Evolutionary conservation across 345 rosid genomes (phyloP).

Genomic region (Linum tenue): DNA sequence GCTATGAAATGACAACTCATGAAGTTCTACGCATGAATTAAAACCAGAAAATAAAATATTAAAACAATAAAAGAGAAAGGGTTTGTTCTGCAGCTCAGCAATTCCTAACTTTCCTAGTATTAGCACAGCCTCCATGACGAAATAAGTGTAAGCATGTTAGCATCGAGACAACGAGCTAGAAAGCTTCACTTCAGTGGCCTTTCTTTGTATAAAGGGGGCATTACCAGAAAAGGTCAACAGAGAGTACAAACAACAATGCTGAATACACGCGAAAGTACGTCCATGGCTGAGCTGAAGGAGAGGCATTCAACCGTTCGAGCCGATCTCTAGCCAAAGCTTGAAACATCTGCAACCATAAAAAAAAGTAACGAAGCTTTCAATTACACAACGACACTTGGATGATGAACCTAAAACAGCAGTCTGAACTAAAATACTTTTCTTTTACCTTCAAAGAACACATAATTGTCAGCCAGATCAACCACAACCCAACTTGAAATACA

Average conservation of each 20-base stretch:
- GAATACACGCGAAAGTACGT: slow-evolving; percentile 83
- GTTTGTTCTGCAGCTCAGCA: neutral
- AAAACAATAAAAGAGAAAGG: neutral
- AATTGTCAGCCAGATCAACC: slow-evolving; percentile 82
- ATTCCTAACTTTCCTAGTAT: neutral
- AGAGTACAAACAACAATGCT: slow-evolving; percentile 62
- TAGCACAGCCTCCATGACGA: neutral
- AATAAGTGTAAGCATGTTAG: neutral
- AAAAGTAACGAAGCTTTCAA: neutral
- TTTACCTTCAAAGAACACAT: slow-evolving; percentile 83
- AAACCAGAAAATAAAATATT: neutral
- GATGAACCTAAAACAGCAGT: slow-evolving; percentile 15
- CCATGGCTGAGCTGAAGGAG: slow-evolving; percentile 88
- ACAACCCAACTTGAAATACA: slow-evolving; percentile 66
- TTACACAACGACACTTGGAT: neutral
- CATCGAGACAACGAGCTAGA: neutral
- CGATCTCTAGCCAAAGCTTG: slow-evolving; percentile 99
- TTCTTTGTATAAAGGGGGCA: slow-evolving; percentile 6
- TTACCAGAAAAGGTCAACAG: slow-evolving; percentile 69
- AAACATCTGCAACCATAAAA: slow-evolving; percentile 57
- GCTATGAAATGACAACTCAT: neutral
- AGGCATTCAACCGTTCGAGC: slow-evolving; percentile 87
- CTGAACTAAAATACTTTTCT: slow-evolving; percentile 7
- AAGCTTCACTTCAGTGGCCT: slow-evolving; percentile 3
- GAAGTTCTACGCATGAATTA: neutral